phyloP scores from a whole-genome alignment of 2,329 filamentous ascomycete genomes.

The Fusarium sp. region DNA sequence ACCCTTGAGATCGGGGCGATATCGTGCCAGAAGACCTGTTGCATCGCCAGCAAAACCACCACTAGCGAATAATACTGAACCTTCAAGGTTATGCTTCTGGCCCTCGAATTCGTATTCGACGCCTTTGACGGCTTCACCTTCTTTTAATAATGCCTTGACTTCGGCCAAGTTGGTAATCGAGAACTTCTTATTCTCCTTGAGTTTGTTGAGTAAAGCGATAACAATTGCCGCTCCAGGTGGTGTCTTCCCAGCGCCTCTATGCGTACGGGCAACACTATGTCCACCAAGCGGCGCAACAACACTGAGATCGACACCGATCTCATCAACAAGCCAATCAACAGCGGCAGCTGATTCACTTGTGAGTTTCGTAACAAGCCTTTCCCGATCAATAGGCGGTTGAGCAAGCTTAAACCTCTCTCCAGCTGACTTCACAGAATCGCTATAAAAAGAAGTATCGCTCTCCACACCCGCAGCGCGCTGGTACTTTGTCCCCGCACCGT shows the following conservation, averaged over 20 bases:
- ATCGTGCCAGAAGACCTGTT: slow-evolving; percentile 63
- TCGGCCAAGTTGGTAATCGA: slow-evolving; percentile 62
- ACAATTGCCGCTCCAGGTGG: slow-evolving; percentile 71
- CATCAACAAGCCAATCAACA: slow-evolving; percentile 67
- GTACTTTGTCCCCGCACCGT: slow-evolving; percentile 68
- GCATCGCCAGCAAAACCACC: slow-evolving; percentile 74
- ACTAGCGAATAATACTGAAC: slow-evolving; percentile 67
- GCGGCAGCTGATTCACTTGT: slow-evolving; percentile 60
- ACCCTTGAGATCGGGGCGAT: slow-evolving; percentile 68
- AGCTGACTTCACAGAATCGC: slow-evolving; percentile 68
- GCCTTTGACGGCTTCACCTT: slow-evolving; percentile 56
- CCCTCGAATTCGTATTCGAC: slow-evolving; percentile 60
- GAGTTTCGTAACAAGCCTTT: slow-evolving; percentile 60
- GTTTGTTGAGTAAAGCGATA: slow-evolving; percentile 60
- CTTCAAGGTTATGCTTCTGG: slow-evolving; percentile 52
- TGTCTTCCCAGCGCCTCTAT: slow-evolving; percentile 65
- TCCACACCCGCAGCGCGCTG: slow-evolving; percentile 56
- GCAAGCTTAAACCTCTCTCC: slow-evolving; percentile 54
- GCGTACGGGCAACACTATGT: slow-evolving; percentile 59
- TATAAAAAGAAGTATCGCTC: slow-evolving; percentile 58
- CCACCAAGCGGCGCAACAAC: slow-evolving; percentile 69
- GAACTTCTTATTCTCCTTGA: slow-evolving; percentile 63
- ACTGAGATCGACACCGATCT: slow-evolving; percentile 67
- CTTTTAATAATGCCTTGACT: slow-evolving; percentile 62
- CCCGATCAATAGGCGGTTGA: slow-evolving; percentile 47